Conservation (phyloP, 176 grass and related monocot genomes). For the Bolboschoenus planiculmis region DNA sequence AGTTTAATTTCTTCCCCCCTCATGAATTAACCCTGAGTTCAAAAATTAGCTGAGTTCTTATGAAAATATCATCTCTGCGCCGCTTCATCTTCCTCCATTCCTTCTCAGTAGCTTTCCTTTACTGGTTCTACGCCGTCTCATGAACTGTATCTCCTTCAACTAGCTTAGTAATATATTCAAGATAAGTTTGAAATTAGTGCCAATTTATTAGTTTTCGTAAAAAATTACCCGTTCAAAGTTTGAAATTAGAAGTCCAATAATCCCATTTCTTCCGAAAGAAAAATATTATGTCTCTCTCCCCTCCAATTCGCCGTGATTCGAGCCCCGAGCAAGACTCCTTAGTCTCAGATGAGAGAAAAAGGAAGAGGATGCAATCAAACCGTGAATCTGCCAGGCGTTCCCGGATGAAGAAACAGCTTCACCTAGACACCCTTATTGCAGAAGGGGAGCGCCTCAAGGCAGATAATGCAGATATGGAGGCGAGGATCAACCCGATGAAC, state of each 20-base stretch:
- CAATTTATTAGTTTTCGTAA: neutral
- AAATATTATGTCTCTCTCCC: conserved; percentile 10
- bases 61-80: conserved; percentile 36
- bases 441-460: conserved; percentile 19
- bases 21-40: neutral
- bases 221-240: neutral
- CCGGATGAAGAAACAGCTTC: conserved; percentile 56
- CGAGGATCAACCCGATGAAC: neutral
- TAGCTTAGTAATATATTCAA: neutral
- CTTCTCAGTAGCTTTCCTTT: conserved; percentile 79
- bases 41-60: conserved; percentile 20
- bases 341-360: conserved; percentile 47
- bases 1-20: neutral
- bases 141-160: conserved; percentile 20
- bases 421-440: conserved; percentile 31
- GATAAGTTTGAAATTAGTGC: conserved; percentile 26
- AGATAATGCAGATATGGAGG: conserved; percentile 43
- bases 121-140: conserved; percentile 92
- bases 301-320: conserved; percentile 18
- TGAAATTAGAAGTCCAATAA: conserved; percentile 3
- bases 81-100: conserved; percentile 81
- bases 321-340: conserved; percentile 29
- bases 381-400: conserved; percentile 70
- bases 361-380: conserved; percentile 75
- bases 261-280: neutral